Conservation (phyloP, 2,329 filamentous ascomycete species). For the Escovopsis sp. region DNA sequence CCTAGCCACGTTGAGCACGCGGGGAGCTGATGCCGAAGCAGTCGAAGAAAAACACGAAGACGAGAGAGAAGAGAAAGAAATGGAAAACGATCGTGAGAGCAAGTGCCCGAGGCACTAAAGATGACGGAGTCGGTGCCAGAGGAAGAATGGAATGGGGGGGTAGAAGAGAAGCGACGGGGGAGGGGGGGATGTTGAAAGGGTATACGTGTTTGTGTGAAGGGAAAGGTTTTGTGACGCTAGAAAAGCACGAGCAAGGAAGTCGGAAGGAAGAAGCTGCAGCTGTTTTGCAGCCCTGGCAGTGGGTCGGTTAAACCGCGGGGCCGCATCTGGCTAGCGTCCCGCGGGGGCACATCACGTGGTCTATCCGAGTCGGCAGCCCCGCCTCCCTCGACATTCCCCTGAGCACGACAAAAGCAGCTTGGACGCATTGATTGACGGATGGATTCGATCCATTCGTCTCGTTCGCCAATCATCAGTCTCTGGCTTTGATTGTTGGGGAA, state of each 20-base stretch:
- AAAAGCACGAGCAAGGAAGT: conserved; percentile 8
- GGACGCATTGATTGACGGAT: too few relatives aligned
- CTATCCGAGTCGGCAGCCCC: too few relatives aligned
- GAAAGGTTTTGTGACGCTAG: conserved; percentile 21
- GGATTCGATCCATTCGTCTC: too few relatives aligned
- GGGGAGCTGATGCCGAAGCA: conserved; percentile 14
- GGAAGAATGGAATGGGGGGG: conserved; percentile 7
- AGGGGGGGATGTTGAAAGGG: conserved; percentile 8
- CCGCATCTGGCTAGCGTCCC: conserved; percentile 3
- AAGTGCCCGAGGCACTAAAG: conserved; percentile 5
- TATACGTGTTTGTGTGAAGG: conserved; percentile 9
- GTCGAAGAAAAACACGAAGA: conserved; percentile 2
- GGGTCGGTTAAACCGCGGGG: conserved; percentile 9
- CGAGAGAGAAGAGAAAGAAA: not conserved
- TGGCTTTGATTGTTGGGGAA: too few relatives aligned
- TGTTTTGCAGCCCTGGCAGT: conserved; percentile 11
- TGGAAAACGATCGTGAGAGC: conserved; percentile 2
- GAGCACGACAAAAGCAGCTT: too few relatives aligned
- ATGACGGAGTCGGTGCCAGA: not conserved
- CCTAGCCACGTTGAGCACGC: conserved; percentile 28
- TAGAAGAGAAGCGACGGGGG: conserved; percentile 7
- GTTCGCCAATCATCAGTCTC: too few relatives aligned
- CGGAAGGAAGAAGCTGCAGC: conserved; percentile 15
- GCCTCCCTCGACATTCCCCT: not conserved
- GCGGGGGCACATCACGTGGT: too few relatives aligned